Percentiles rank a stretch among this genome's conserved stretches.
Evolutionary conservation across 371 early-diverging fungal species (phyloP).

Genomic region (Neoconidiobolus thromboides): DNA sequence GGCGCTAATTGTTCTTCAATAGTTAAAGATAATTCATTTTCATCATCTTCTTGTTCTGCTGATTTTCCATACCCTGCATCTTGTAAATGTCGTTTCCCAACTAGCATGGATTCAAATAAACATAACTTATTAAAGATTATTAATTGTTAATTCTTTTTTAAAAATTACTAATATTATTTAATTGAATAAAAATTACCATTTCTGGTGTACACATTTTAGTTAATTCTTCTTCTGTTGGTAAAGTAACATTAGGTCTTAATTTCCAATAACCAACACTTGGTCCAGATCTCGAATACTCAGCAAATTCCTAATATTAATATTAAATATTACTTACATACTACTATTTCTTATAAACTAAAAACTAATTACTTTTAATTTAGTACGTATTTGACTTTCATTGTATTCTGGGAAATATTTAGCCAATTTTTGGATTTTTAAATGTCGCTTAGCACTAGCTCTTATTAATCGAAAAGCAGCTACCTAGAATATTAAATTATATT

Average conservation of each 20-base stretch:
- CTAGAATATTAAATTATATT: slow-evolving; percentile 8
- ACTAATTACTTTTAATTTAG: slow-evolving; percentile 41
- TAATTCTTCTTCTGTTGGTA: slow-evolving; percentile 88
- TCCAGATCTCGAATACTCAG: slow-evolving; percentile 81
- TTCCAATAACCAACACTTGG: slow-evolving; percentile 89
- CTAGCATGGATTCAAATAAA: slow-evolving; percentile 90
- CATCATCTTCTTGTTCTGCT: slow-evolving; percentile 43
- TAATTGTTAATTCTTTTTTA: neutral
- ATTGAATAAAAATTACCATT: slow-evolving; percentile 25
- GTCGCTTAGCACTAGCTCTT: slow-evolving; percentile 46
- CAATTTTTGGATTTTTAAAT: slow-evolving; percentile 57
- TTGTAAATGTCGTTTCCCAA: slow-evolving; percentile 83
- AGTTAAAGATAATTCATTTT: slow-evolving; percentile 45
- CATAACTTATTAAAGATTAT: slow-evolving; percentile 35
- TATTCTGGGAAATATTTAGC: slow-evolving; percentile 68
- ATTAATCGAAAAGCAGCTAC: slow-evolving; percentile 66
- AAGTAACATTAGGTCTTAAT: slow-evolving; percentile 53
- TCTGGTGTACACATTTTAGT: slow-evolving; percentile 96
- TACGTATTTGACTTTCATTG: slow-evolving; percentile 63
- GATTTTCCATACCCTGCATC: slow-evolving; percentile 81
- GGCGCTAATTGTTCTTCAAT: slow-evolving; percentile 90
- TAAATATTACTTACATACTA: neutral
- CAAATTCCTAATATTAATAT: slow-evolving; percentile 51
- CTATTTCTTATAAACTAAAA: neutral
- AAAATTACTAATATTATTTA: too few species aligned